Conservation (phyloP, 805 yeast species). For the Tetrapisispora nanseiensis region DNA sequence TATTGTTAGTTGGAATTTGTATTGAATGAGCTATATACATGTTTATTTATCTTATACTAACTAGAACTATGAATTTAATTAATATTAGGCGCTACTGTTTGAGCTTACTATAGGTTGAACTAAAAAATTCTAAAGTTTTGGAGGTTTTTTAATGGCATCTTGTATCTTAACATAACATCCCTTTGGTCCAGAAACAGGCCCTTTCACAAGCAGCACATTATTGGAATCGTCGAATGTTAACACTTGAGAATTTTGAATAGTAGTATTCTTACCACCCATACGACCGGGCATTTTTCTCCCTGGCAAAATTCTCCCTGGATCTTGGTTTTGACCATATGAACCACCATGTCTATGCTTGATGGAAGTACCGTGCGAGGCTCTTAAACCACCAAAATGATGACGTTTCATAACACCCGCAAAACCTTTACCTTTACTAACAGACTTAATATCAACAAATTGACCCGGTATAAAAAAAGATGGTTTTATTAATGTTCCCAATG, state of each 20-base stretch:
- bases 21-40: neutral
- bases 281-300: slow-evolving; percentile 98
- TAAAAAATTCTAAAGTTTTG: neutral
- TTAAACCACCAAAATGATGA: slow-evolving; percentile 78
- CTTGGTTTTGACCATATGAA: slow-evolving; percentile 91
- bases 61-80: neutral
- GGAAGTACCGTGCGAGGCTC: slow-evolving; percentile 94
- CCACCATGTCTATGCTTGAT: slow-evolving; percentile 91
- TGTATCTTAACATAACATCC: slow-evolving; percentile 64
- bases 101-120: neutral
- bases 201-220: slow-evolving; percentile 77
- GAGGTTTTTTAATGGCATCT: slow-evolving; percentile 56
- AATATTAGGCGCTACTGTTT: neutral
- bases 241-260: slow-evolving; percentile 67
- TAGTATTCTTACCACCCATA: slow-evolving; percentile 72
- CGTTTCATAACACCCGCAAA: slow-evolving; percentile 98
- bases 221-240: slow-evolving; percentile 71
- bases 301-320: slow-evolving; percentile 92
- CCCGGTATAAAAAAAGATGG: slow-evolving; percentile 83
- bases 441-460: slow-evolving; percentile 72
- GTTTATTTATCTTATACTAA: neutral
- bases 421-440: slow-evolving; percentile 87
- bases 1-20: neutral
- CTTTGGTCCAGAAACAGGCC: slow-evolving; percentile 84
- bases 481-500: slow-evolving; percentile 64